Evolutionary conservation across 2,329 filamentous ascomycete genomes (phyloP).

Genomic region (Seiridium unicorne): DNA sequence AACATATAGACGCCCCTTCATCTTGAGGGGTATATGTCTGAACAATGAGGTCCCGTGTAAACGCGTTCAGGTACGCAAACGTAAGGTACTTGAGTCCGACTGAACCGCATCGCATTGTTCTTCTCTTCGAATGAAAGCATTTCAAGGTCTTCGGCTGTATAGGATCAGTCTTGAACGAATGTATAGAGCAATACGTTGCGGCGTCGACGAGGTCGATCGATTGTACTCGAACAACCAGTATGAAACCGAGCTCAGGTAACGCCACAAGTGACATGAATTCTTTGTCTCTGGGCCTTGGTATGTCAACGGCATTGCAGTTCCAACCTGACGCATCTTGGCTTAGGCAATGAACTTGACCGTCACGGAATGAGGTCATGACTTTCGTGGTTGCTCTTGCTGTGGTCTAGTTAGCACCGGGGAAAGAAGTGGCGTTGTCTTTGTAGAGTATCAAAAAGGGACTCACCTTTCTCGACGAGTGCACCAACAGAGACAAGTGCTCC

Average conservation of each 20-base stretch:
- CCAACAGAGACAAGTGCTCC: conserved; percentile 51
- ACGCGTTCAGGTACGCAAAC: conserved; percentile 59
- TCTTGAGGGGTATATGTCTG: conserved; percentile 59
- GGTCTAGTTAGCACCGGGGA: background rate
- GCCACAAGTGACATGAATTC: conserved; percentile 58
- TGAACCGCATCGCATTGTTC: conserved; percentile 51
- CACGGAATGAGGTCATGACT: conserved; percentile 29
- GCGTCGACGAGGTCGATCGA: conserved; percentile 63
- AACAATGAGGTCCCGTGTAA: conserved; percentile 61
- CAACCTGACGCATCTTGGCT: conserved; percentile 41
- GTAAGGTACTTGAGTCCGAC: conserved; percentile 61
- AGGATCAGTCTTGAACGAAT: conserved; percentile 58
- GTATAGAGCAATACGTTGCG: conserved; percentile 51
- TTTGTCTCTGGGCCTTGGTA: conserved; percentile 34
- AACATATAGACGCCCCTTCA: conserved; percentile 56
- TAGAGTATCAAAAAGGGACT: conserved; percentile 13
- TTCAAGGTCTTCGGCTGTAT: conserved; percentile 60
- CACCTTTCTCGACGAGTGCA: conserved; percentile 44
- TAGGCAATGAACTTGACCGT: conserved; percentile 26
- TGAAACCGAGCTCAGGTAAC: conserved; percentile 55
- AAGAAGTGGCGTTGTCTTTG: background rate
- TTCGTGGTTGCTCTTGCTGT: conserved; percentile 23
- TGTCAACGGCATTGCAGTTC: conserved; percentile 45
- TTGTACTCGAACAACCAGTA: conserved; percentile 57
- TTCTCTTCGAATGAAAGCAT: conserved; percentile 54